Conservation (phyloP, 176 grass and related monocot genomes). For the Eragrostis nindensis region DNA sequence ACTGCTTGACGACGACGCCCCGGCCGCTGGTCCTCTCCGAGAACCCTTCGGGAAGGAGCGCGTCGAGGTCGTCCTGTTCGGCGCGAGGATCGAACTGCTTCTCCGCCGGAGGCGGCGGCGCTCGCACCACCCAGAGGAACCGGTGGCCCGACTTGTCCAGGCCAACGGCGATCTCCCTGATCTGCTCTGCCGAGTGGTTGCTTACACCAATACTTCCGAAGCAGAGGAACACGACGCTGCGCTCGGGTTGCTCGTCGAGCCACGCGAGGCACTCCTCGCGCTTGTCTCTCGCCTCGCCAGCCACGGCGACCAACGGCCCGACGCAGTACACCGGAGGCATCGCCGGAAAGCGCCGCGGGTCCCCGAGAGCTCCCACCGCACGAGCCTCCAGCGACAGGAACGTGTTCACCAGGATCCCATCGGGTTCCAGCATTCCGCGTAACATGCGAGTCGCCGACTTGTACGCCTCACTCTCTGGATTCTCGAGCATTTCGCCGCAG, state of each 20-base stretch:
- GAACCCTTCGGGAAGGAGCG: conserved; percentile 32
- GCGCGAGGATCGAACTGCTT: neutral
- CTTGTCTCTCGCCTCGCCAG: neutral
- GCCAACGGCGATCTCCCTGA: conserved; percentile 50
- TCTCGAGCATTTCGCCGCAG: neutral
- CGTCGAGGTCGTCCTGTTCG: neutral
- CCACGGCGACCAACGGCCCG: conserved; percentile 16
- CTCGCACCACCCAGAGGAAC: conserved; percentile 53
- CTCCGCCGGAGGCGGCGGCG: conserved; percentile 13
- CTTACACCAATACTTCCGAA: conserved; percentile 48
- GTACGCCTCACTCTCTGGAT: conserved; percentile 2
- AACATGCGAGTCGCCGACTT: neutral
- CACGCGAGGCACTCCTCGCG: conserved; percentile 53
- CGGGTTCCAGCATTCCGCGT: neutral
- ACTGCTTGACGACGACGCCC: too few species aligned
- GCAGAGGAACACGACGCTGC: conserved; percentile 61
- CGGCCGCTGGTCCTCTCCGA: conserved; percentile 25
- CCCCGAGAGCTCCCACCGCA: neutral
- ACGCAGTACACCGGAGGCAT: conserved; percentile 11
- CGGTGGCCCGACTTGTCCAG: conserved; percentile 51
- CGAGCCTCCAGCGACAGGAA: neutral
- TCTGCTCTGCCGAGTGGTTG: neutral
- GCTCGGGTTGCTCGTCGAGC: conserved; percentile 52
- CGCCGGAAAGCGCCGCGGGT: neutral
- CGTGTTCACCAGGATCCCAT: neutral